Base-by-base conservation (phyloP, 768 basidiomycete genomes). In the Leccinum longicurvipes region DNA sequence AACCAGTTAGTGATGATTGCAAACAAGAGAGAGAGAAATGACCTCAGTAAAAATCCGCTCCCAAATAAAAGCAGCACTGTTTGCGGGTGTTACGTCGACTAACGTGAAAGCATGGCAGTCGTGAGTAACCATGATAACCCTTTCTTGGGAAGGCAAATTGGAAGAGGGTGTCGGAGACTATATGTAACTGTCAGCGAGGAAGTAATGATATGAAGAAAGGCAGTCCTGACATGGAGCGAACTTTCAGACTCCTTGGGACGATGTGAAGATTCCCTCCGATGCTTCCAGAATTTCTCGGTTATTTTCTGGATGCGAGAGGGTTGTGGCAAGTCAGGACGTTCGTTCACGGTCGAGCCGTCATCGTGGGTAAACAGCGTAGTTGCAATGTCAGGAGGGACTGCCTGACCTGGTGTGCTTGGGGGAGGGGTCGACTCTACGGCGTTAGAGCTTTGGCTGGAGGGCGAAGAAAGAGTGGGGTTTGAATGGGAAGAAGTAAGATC, bases 21-120 rank as follows among this genome's bases (percentile, higher is more conserved):
- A 50, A 47, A 51, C 17, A 27, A 59, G 51, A 11, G 53, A 36
- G 6, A 36, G 47, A 42, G 11, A 39, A 71, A 77, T 34, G 50
- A 91, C 91, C 79, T 89, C 89, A 60, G 81, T 82, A 61, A 90
- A 89, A 29, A 93, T 89, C 51, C 85, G 81, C 68, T 92, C 90
- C 61, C 89, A 83, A 59, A 93, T 87, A 65, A 81, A 83, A 12
- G 82, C 81, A 34, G 86, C 82, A 67, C 77, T 81, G 56, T 76
- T 79, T 19, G 87, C 85, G 29, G 79, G 79, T 31, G 81, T 84
- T 59, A 93, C 82, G 53, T 89, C 86, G 41, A 93, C 88, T 23
- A 82, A 77, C 47, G 80, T 81, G 71, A 85, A 86, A 57, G 84
- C 81, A 59, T 91, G 89, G n/a, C 86, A 84, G 69, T 91, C 89